A percentile compares a stretch with the other conserved stretches of the same genome.
phyloP scores from a whole-genome alignment of 306 rosid species.

The Rosa chinensis region DNA sequence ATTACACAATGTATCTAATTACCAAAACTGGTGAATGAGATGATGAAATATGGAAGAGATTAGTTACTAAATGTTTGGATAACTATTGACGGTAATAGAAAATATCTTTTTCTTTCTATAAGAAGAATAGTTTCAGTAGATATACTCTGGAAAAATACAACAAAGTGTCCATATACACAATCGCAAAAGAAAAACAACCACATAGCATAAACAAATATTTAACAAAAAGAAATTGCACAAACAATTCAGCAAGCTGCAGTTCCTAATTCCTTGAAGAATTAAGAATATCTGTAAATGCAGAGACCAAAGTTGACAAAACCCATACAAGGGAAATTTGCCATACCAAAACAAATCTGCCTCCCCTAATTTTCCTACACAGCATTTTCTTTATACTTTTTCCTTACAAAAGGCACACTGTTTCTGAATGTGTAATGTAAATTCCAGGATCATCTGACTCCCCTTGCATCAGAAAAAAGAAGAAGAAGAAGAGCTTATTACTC shows the following conservation, averaged over 20 bases:
- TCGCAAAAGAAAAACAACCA: background rate
- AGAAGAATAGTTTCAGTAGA: background rate
- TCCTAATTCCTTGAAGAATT: background rate
- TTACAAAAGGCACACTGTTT: background rate
- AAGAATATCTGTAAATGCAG: background rate
- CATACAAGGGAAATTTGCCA: background rate
- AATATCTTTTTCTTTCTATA: background rate
- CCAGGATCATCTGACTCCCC: background rate
- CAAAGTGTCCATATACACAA: background rate
- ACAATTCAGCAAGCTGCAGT: background rate
- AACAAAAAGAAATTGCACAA: background rate
- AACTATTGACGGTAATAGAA: background rate
- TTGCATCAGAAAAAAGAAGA: background rate
- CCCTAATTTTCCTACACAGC: background rate
- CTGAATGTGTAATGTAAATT: background rate
- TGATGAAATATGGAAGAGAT: slow-evolving; percentile 1
- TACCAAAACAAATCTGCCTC: background rate
- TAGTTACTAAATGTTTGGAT: background rate
- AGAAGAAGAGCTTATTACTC: too few relatives aligned
- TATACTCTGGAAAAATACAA: background rate
- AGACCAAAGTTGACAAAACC: background rate
- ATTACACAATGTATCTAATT: background rate
- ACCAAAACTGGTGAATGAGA: slow-evolving; percentile 1
- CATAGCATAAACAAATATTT: background rate
- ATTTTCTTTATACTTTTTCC: background rate